Conservation (phyloP, 129 eudicot genomes). For the Escallonia rubra region DNA sequence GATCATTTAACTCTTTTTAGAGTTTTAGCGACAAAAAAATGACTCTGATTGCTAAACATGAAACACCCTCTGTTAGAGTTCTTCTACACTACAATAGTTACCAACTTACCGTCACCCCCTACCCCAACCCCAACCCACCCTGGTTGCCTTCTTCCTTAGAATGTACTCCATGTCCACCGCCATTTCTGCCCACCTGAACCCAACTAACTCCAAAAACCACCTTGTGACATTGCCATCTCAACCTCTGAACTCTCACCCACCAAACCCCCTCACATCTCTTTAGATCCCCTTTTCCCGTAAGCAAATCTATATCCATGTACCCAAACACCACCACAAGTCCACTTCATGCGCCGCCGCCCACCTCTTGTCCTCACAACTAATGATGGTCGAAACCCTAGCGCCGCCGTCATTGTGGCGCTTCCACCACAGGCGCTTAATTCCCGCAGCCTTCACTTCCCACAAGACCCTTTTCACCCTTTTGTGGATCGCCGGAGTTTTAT, state of each 20-base stretch:
- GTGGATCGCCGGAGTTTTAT: slow-evolving; percentile 52
- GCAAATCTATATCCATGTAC: slow-evolving; percentile 16
- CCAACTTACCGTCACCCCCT: no score
- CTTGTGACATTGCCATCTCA: slow-evolving; percentile 23
- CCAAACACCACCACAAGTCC: not conserved
- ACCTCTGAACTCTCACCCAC: slow-evolving; percentile 6
- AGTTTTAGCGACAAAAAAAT: no score
- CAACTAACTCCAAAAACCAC: slow-evolving; percentile 22
- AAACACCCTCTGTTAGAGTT: no score
- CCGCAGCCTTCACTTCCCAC: slow-evolving; percentile 40
- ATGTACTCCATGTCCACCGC: slow-evolving; percentile 33
- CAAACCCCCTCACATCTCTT: slow-evolving; percentile 15
- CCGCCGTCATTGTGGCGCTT: slow-evolving; percentile 37
- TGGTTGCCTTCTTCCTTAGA: slow-evolving; percentile 26
- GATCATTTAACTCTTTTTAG: no score
- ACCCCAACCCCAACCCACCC: not conserved
- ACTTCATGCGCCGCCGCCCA: not conserved
- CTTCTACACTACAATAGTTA: no score
- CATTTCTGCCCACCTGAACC: slow-evolving; percentile 16
- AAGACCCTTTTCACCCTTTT: slow-evolving; percentile 57
- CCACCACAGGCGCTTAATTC: slow-evolving; percentile 43
- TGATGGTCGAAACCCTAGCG: slow-evolving; percentile 49
- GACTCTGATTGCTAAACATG: no score
- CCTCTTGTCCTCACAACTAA: slow-evolving; percentile 8
- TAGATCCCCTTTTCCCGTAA: not conserved